Evolutionary conservation across 225 moss, liverwort and hornwort species (phyloP).

Genomic region (Ulota crispa): DNA sequence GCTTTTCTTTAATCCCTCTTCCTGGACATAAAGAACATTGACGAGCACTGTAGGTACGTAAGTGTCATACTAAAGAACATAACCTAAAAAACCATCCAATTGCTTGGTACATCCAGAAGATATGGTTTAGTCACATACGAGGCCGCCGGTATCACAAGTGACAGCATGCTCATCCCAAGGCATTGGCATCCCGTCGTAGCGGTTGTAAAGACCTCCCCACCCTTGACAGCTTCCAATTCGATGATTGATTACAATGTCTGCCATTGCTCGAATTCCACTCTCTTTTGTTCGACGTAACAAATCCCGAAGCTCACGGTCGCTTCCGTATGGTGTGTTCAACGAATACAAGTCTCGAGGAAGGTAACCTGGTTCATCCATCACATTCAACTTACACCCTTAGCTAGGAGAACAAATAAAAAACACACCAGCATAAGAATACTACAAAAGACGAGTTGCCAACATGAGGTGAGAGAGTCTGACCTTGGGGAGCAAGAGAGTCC

Average conservation of each 20-base stretch:
- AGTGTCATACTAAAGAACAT: neutral
- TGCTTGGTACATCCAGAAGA: neutral
- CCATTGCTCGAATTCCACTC: slow-evolving; percentile 80
- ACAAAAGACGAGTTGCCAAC: neutral
- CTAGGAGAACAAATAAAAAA: neutral
- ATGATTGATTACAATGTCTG: slow-evolving; percentile 96
- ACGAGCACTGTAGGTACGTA: neutral
- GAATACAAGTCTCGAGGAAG: slow-evolving; percentile 87
- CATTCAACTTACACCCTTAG: slow-evolving; percentile 11
- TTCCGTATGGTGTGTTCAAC: slow-evolving; percentile 80
- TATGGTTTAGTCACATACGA: slow-evolving; percentile 48
- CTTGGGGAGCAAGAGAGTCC: slow-evolving; percentile 87
- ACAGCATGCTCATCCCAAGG: slow-evolving; percentile 99
- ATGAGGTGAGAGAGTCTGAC: slow-evolving; percentile 33
- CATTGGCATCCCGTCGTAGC: slow-evolving; percentile 98
- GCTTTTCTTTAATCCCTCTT: neutral
- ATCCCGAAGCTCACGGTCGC: slow-evolving; percentile 66
- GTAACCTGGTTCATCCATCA: slow-evolving; percentile 60
- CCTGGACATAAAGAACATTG: neutral
- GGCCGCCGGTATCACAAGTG: slow-evolving; percentile 86
- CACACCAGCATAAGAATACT: neutral
- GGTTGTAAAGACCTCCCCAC: slow-evolving; percentile 73
- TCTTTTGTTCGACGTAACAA: slow-evolving; percentile 57
- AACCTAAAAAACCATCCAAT: neutral
- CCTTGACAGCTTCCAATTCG: slow-evolving; percentile 86